These are phyloP conservation scores for Cyberlindnera misumaiensis DNA, from an alignment of 805 yeast species.

Conservation along the genomic window DNA sequence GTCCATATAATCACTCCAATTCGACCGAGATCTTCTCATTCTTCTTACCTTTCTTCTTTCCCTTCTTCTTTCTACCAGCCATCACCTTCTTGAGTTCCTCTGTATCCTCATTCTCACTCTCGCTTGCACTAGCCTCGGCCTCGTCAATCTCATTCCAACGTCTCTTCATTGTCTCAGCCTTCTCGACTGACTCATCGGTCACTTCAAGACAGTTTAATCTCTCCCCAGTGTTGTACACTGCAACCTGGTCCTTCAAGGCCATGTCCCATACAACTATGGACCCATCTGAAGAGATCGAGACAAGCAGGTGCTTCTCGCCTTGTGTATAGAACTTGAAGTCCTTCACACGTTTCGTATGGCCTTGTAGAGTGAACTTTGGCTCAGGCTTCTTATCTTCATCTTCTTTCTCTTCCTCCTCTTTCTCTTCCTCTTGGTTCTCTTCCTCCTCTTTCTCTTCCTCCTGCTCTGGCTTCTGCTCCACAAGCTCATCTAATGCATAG, in stretches of 20 bases:
- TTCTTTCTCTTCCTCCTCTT: slow-evolving; percentile 11
- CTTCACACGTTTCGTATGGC: slow-evolving; percentile 84
- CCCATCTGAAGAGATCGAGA: slow-evolving; percentile 90
- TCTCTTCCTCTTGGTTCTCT: slow-evolving; percentile 24
- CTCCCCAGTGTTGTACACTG: slow-evolving; percentile 87
- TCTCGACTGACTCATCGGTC: slow-evolving; percentile 73
- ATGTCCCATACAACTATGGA: slow-evolving; percentile 88
- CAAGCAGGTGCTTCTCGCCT: slow-evolving; percentile 42
- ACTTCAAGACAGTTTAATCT: slow-evolving; percentile 80
- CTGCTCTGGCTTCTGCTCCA: slow-evolving; percentile 24
- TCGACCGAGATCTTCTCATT: slow-evolving; percentile 47
- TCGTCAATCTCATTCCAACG: slow-evolving; percentile 32
- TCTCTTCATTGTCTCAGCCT: slow-evolving; percentile 60
- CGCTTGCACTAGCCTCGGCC: slow-evolving; percentile 43
- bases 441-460: slow-evolving; percentile 10
- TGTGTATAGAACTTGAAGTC: slow-evolving; percentile 49
- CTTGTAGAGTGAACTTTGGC: slow-evolving; percentile 57
- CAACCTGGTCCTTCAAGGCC: slow-evolving; percentile 64
- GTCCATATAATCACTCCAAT: slow-evolving; percentile 33
- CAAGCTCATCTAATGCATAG: slow-evolving; percentile 34
- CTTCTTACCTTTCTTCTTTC: slow-evolving; percentile 35
- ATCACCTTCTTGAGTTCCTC: slow-evolving; percentile 55
- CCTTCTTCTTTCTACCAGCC: slow-evolving; percentile 31
- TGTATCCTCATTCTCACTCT: slow-evolving; percentile 67
- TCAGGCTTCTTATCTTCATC: slow-evolving; percentile 17